Conservation (phyloP, 2,329 filamentous ascomycete species). For the Aspergillus nomiae region DNA sequence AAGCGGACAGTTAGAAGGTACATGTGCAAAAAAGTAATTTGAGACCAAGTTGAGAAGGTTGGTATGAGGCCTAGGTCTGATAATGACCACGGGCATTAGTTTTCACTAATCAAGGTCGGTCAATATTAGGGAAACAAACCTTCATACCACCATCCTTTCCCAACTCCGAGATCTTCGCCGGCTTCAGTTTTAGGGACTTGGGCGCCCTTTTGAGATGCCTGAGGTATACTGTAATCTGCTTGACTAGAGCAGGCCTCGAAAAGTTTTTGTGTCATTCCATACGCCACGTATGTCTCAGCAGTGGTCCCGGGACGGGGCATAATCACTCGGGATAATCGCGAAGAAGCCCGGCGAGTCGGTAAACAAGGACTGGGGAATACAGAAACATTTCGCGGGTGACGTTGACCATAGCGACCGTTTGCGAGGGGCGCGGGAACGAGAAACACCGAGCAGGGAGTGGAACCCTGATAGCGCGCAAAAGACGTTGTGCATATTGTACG, state of each 20-base stretch:
- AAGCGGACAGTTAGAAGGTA: constrained; percentile 85
- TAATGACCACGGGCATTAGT: not conserved
- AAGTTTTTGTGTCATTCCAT: constrained; percentile 75
- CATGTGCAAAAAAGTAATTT: constrained; percentile 95
- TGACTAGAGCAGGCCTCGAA: constrained; percentile 73
- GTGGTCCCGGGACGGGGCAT: constrained; percentile 40
- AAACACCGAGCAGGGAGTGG: not conserved
- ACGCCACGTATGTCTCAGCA: constrained; percentile 73
- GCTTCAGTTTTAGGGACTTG: constrained; percentile 70
- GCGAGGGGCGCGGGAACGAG: not conserved
- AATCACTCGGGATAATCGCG: constrained; percentile 32
- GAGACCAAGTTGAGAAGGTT: constrained; percentile 94
- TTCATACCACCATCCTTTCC: constrained; percentile 77
- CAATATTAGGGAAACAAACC: constrained; percentile 53
- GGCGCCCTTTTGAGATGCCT: constrained; percentile 65
- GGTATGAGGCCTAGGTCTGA: constrained; percentile 75
- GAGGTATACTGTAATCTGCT: constrained; percentile 75
- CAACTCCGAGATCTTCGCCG: constrained; percentile 79
- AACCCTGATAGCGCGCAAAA: not conserved
- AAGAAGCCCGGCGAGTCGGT: constrained; percentile 26
- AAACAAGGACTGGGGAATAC: constrained; percentile 11
- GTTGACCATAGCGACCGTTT: not conserved
- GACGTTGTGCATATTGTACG: constrained; percentile 3
- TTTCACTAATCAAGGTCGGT: not conserved
- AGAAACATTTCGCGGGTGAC: constrained; percentile 5